Conservation (phyloP, 2,329 filamentous ascomycete genomes). For the Colletotrichum agaves region DNA sequence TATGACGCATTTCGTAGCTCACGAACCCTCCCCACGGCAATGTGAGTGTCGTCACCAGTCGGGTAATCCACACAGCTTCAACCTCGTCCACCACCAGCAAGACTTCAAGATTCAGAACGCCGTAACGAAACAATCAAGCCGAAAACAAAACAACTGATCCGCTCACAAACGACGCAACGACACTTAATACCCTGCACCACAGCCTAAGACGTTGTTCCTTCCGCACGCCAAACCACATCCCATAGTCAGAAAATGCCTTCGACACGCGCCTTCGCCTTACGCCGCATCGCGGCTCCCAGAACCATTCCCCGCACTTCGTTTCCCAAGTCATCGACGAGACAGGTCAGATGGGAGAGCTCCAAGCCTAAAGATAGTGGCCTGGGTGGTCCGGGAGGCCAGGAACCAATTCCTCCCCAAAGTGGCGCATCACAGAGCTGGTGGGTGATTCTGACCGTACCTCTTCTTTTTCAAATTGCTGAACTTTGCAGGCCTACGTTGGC, state of each 20-base stretch:
- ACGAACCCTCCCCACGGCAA: neutral
- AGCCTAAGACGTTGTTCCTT: neutral
- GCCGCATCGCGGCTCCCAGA: neutral
- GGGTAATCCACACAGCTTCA: neutral
- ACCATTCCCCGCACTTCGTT: neutral
- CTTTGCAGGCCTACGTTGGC: constrained; percentile 17
- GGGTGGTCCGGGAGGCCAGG: constrained; percentile 34
- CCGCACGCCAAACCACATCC: neutral
- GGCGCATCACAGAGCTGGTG: constrained; percentile 31
- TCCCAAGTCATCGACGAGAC: neutral
- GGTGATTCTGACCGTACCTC: fast-evolving
- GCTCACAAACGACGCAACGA: too few relatives aligned
- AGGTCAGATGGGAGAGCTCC: constrained; percentile 4
- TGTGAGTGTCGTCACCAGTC: neutral
- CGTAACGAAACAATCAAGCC: too few relatives aligned
- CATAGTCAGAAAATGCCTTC: constrained; percentile 6
- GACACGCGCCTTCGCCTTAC: neutral
- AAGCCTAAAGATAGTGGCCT: constrained; percentile 31
- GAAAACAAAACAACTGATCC: too few relatives aligned
- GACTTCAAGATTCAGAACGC: too few relatives aligned
- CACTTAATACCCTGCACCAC: neutral
- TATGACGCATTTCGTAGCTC: constrained; percentile 8
- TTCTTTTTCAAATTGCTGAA: neutral
- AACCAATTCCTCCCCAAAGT: constrained; percentile 20
- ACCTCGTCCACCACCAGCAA: neutral